phyloP scores from a whole-genome alignment of 1,284 basidiomycete genomes.

The Dichomitus squalens region DNA sequence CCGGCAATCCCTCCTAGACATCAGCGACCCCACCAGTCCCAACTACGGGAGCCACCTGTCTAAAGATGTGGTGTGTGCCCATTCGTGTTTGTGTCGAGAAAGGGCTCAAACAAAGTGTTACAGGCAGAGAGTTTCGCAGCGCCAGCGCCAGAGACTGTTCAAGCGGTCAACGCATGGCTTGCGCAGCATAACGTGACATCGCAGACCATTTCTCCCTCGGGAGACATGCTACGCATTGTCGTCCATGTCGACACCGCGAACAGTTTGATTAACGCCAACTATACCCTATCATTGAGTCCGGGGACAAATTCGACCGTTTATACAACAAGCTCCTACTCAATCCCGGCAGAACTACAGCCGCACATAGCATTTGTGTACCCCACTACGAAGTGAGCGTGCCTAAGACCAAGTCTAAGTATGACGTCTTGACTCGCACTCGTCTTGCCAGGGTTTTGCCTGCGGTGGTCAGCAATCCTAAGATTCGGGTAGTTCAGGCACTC shows the following conservation, averaged over 20 bases:
- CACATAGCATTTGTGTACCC: conserved; percentile 42
- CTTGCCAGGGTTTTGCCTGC: background rate
- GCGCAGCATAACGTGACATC: background rate
- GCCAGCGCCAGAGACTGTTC: background rate
- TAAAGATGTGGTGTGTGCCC: conserved; percentile 10
- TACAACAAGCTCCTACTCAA: conserved; percentile 41
- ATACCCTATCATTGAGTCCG: conserved; percentile 36
- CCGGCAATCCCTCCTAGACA: conserved; percentile 32
- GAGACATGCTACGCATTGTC: conserved; percentile 19
- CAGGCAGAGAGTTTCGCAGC: background rate
- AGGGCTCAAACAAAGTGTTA: background rate
- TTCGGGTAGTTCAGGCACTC: background rate
- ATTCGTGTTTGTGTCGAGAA: background rate
- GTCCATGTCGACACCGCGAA: conserved; percentile 36
- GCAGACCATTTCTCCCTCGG: conserved; percentile 26
- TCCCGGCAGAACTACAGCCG: conserved; percentile 36
- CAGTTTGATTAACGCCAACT: conserved; percentile 38
- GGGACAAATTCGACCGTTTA: conserved; percentile 29
- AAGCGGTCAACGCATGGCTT: background rate
- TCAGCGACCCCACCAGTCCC: conserved; percentile 18
- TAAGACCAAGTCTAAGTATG: too few species aligned
- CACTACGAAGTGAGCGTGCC: conserved; percentile 30
- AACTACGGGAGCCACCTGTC: conserved; percentile 13
- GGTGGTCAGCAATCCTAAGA: background rate
- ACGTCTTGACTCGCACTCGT: background rate